Evolutionary conservation across 352 stramenopile genomes (phyloP), one percentile per base, ranked within the genome.

Genomic region (Pythium myriotylum): DNA sequence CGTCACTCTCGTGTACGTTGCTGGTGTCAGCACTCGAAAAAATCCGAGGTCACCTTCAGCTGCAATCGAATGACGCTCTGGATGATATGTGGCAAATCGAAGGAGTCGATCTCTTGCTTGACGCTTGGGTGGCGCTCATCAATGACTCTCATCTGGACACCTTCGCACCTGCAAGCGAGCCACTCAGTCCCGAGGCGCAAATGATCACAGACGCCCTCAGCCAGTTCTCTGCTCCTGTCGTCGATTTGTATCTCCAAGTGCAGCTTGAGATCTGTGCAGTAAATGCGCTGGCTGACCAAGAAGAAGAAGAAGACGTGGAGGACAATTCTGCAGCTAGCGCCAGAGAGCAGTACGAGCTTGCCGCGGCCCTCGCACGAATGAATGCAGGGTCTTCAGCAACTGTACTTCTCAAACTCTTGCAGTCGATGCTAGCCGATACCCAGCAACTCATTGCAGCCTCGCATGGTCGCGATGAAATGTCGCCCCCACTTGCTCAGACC

Each of bases 261-360:
- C 82, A 92, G 37, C 57, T 94, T 19, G 84, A 91, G 47, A 47
- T 95, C 33, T 88, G 81, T 47, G 67, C 74, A 4, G 72, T 86
- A 3, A 83, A 94, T 33, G 83, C 77, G 9, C 51, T 91, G 17
- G 76, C 76, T 0, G 84, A 92, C 2, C 73, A 91, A 46, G 81
- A 92, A 59, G 83, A 95, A 59, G 83, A 95, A 40, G 84, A 95
- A 70, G 84, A 95, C 33, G 83, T 94, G 37, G 84, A 95, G 61
- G 83, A 92, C 69, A 85, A 89, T 35, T 85, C 82, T 7, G 70
- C 77, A 26, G 89, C 77, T 22, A 76, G 73, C 39, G 53, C 77
- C 24, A 73, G 67, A 1, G 86, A 94, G 33, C 84, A 95, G 48
- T 79, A 88, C 50, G 85, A 89, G 52, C 53, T 91, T 12, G 86